A percentile compares a stretch with the other conserved stretches of the same genome.
These are phyloP conservation scores for Paraphoma chrysanthemicola DNA, from an alignment of 2,329 filamentous ascomycete species.

Conservation along the genomic window DNA sequence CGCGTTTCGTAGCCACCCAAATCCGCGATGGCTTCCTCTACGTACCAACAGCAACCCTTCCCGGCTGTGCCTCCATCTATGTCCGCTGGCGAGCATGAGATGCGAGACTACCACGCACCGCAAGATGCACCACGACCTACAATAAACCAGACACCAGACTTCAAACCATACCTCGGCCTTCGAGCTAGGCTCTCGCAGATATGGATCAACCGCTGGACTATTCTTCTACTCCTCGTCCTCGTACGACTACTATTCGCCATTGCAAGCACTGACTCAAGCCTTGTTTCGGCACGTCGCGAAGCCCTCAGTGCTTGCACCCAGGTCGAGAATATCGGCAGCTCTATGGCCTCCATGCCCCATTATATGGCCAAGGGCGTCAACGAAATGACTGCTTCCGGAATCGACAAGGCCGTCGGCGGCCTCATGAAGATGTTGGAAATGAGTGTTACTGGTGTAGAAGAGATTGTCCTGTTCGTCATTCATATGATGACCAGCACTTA, in stretches of 20 bases:
- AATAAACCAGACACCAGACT: conserved; percentile 69
- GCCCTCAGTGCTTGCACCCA: conserved; percentile 88
- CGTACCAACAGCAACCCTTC: conserved; percentile 62
- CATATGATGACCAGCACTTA: conserved; percentile 91
- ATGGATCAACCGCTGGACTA: conserved; percentile 97
- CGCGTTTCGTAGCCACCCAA: conserved; percentile 35
- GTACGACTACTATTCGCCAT: conserved; percentile 80
- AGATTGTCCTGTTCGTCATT: conserved; percentile 89
- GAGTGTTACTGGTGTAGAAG: conserved; percentile 81
- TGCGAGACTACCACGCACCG: conserved; percentile 65
- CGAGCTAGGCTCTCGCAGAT: conserved; percentile 89
- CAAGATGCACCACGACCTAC: conserved; percentile 63
- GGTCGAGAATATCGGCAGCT: conserved; percentile 90
- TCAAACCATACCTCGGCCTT: conserved; percentile 92
- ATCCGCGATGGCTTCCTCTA: conserved; percentile 55
- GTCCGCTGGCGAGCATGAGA: conserved; percentile 68
- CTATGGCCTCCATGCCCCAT: conserved; percentile 98
- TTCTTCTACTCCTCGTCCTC: conserved; percentile 85
- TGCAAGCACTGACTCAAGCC: conserved; percentile 73
- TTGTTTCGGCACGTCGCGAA: conserved; percentile 77
- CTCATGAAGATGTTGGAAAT: conserved; percentile 81
- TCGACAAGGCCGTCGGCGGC: conserved; percentile 80
- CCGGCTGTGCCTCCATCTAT: conserved; percentile 64
- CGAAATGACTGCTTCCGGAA: conserved; percentile 77
- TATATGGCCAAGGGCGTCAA: conserved; percentile 92